Evolutionary conservation across 345 rosid genomes (phyloP), one percentile per base, ranked within the genome.

Genomic region (Dovyalis caffra): DNA sequence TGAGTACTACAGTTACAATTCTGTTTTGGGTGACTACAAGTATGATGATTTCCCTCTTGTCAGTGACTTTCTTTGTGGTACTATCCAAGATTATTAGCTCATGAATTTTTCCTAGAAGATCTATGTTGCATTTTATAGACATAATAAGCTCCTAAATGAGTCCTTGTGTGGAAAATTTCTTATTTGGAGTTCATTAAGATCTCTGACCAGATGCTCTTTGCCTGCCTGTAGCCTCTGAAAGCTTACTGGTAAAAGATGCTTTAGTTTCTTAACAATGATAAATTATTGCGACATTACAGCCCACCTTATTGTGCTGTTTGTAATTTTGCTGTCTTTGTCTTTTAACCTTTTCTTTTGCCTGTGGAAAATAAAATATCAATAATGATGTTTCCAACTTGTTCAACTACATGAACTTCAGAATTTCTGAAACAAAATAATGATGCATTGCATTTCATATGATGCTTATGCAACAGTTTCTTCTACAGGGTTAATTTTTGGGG

Each of bases 401-500:
- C 56, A 31, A n/a, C 31, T 53, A 23, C 51, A 26, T 26, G 21
- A 23, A 28, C 31, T 35, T 23, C 6, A 38, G 16, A 65, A 37
- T 66, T 74, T 8, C 20, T 58, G 66, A 56, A 68, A 32, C 25
- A 28, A 37, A 3, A 11, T 57, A 6, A 56, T 71, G 47, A 20
- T 60, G n/a, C 26, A 4, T 18, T 31, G 16, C 29, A 38, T 69
- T 64, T n/a, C 25, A 57, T 69, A 32, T 49, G 66, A 61, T 71
- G 32, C 12, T 78, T 76, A 63, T 40, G 37, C 35, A 34, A 66
- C 37, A 32, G 25, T 83, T 72, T 79, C 74, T 82, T 82, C 49
- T 79, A 53, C 90, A 95, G 97, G 97, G 82, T 88, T 81, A 95
- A 95, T 73, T 95, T 95, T 82, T 95, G 99, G 99, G 97, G 99